Percentiles rank a stretch among this genome's conserved stretches.
Evolutionary conservation across 2,329 filamentous ascomycete genomes (phyloP).

Genomic region (Diaporthe aspalathi): DNA sequence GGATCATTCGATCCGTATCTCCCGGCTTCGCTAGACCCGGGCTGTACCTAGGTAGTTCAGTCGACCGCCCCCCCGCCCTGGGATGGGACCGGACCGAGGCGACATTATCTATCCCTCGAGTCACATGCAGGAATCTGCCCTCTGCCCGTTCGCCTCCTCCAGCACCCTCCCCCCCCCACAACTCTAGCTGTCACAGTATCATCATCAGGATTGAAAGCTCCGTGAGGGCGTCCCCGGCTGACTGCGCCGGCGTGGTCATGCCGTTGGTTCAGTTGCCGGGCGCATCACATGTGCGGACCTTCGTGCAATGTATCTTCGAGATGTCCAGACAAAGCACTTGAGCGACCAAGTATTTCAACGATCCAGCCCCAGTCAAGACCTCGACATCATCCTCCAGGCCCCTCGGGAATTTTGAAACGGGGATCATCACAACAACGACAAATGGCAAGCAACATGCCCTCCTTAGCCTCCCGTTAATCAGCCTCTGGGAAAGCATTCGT

Average conservation of each 20-base stretch:
- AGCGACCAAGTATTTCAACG: neutral
- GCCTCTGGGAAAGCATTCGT: neutral
- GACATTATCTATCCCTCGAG: no score
- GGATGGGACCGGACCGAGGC: no score
- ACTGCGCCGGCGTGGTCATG: no score
- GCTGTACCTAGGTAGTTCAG: neutral
- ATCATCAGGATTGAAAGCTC: no score
- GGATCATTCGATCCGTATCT: neutral
- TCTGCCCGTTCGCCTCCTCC: neutral
- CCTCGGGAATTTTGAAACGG: neutral
- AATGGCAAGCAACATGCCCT: neutral
- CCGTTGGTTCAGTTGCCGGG: no score
- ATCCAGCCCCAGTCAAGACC: neutral
- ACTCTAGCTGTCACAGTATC: no score
- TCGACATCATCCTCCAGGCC: neutral
- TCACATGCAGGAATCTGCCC: neutral
- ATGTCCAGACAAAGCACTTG: no score
- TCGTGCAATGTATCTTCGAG: no score
- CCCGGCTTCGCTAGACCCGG: neutral
- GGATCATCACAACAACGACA: no score
- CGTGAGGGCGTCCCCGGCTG: no score
- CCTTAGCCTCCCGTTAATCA: neutral
- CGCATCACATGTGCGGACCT: no score
- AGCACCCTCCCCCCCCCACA: no score
- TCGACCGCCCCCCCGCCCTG: neutral